Base-by-base conservation (phyloP, 305 asterid species). In the Solanum hybrid region DNA sequence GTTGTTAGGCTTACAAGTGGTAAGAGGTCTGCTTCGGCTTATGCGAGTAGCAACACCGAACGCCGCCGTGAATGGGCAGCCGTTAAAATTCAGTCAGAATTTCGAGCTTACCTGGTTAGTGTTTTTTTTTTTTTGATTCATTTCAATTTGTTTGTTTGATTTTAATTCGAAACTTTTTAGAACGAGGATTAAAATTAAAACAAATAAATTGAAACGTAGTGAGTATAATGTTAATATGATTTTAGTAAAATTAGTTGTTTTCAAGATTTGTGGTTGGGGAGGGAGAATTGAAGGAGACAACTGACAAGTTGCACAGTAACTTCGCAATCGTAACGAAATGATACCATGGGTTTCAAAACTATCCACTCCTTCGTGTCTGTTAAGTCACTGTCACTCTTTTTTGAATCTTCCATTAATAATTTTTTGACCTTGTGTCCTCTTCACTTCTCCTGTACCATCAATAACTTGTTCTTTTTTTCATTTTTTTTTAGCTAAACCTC, bases 41-140 rank as follows among this genome's bases (percentile, higher is more conserved):
- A 82, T 36, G 57, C 29, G 5, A 20, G 14, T 5, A 31, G 84
- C 24, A 28, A 71, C 34, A 64, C 85, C 39, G 98, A 95, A 36
- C 93, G 94, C 91, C 94, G 94, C 93, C 93, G 91, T 4, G 94
- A 95, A 36, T 42, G 89, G 89, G 98, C 99, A 29, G 98, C 99
- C 9, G 91, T 95, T 89, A 95, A 92, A 94, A 96, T 97, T 93
- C 99, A 97, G 92, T 94, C 99, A 31, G 98, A 96, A 35, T 97
- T 96, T 89, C 97, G 99, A 87, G 98, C 98, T 61, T 97, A 94
- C 91, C 93, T 97, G 98, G 99, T 97, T 82, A 73, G 97, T 91
- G 9, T 10, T 36, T 83, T 73, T 51, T 5, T 20, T 9, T 36
- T 35, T 42, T 42, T 4, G 3, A 6, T 57, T 57, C 75, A 4